Evolutionary conservation across 2,329 filamentous ascomycete genomes (phyloP).

Genomic region (Phialocephala sp.): DNA sequence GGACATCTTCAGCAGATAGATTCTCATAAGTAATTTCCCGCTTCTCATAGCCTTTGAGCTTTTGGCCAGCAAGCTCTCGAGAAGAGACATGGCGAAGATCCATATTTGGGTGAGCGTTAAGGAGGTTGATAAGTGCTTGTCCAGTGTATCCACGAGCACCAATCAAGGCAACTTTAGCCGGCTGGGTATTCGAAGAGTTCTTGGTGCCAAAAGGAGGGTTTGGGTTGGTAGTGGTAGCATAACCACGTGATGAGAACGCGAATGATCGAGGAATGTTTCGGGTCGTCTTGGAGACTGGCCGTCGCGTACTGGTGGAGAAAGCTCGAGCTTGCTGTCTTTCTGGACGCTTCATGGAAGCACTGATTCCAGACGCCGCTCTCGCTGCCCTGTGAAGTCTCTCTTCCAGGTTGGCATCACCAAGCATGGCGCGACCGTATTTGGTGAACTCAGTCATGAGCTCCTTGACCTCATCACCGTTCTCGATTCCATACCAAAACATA

Average conservation of each 20-base stretch:
- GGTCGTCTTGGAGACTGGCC: constrained; percentile 39
- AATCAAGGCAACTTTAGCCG: constrained; percentile 83
- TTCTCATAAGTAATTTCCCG: constrained; percentile 92
- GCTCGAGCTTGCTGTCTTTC: constrained; percentile 66
- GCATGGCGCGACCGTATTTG: constrained; percentile 81
- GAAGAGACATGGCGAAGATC: constrained; percentile 92
- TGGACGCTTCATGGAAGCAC: constrained; percentile 52
- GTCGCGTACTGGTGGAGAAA: constrained; percentile 66
- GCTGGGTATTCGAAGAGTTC: constrained; percentile 81
- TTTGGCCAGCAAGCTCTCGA: constrained; percentile 85
- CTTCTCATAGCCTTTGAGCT: constrained; percentile 89
- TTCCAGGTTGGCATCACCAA: constrained; percentile 88
- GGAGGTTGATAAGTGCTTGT: constrained; percentile 83
- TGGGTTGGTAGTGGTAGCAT: constrained; percentile 75
- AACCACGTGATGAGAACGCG: constrained; percentile 50
- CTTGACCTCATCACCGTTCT: constrained; percentile 80
- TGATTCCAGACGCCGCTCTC: constrained; percentile 67
- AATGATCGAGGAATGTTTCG: constrained; percentile 24
- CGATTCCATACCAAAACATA: constrained; percentile 89
- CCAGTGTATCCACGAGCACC: constrained; percentile 94
- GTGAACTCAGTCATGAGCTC: constrained; percentile 86
- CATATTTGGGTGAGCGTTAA: constrained; percentile 88
- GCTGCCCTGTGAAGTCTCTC: constrained; percentile 82
- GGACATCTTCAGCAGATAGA: constrained; percentile 83
- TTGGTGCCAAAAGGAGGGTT: constrained; percentile 90